Evolutionary conservation across 192 early-diverging fungal genomes (phyloP), one percentile per base, ranked within the genome.

Genomic region (Phycomyces blakesleeanus): DNA sequence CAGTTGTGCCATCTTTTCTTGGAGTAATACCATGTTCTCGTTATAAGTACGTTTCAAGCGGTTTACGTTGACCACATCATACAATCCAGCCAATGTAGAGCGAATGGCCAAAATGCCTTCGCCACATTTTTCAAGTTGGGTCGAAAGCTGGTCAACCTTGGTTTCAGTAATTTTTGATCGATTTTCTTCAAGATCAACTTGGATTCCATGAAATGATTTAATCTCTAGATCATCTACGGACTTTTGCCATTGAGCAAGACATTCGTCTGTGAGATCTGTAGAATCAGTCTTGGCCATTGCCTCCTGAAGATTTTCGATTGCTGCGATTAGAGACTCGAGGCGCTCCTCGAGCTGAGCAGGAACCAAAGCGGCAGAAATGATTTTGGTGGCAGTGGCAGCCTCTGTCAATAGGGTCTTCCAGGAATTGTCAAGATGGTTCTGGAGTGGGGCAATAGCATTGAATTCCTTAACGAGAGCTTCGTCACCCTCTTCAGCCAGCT

Each of bases 271-370:
- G 12, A 57, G 55, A 60, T 22, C 50, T n/a, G 34, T n/a, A 16
- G 29, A 26, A 22, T 52, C 51, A 0, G 38, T 59, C 18, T 47
- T 15, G 1, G 14, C 15, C 9, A 68, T 57, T 26, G 59, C 29
- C 1, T 7, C 8, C 34, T 60, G 52, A 49, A 68, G 58, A 1
- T 3, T 37, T 21, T 40, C 51, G 25, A 63, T 53, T 8, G 34
- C 20, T 6, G 39, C 57, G 18, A 59, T 50, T 14, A 68, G 37
- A 27, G 9, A 29, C 11, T 6, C 58, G 21, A 50, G 39, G 22
- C 66, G 66, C 34, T 51, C 41, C 40, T 60, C 40, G 2, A 68
- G n/a, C 41, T 68, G 58, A 8, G 66, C 58, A 11, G 66, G 66
- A 21, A 58, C 38, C 18, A 67, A 54, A 0, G 51, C 34, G 20